These are phyloP conservation scores for Colletotrichum sp. DNA, from an alignment of 2,329 filamentous ascomycete genomes.

Conservation along the genomic window DNA sequence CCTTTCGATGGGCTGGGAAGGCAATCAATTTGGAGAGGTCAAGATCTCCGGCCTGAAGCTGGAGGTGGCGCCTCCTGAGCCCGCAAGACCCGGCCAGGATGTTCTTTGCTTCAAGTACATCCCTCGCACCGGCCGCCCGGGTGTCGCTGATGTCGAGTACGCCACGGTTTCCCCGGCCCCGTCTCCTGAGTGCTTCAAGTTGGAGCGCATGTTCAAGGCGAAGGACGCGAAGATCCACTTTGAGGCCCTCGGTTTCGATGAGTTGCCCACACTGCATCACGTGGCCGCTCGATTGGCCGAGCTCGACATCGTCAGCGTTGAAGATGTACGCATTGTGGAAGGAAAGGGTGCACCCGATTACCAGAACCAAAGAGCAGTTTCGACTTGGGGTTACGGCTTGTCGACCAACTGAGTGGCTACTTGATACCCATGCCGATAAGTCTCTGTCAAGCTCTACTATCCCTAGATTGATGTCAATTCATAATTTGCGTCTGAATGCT, in stretches of 20 bases:
- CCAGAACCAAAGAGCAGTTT: neutral
- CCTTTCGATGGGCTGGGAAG: neutral
- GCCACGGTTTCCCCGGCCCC: conserved; percentile 37
- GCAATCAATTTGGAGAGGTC: neutral
- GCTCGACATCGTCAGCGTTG: conserved; percentile 60
- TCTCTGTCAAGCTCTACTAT: neutral
- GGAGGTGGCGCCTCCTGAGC: conserved; percentile 31
- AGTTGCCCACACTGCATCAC: conserved; percentile 65
- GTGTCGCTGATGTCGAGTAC: conserved; percentile 59
- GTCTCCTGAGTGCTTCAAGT: conserved; percentile 24
- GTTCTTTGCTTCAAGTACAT: conserved; percentile 63
- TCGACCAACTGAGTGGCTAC: neutral
- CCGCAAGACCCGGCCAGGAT: conserved; percentile 35
- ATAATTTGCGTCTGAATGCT: neutral
- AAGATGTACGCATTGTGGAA: conserved; percentile 34
- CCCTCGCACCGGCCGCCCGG: conserved; percentile 55
- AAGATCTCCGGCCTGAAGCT: neutral
- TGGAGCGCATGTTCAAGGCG: conserved; percentile 38
- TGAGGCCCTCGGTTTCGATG: conserved; percentile 54
- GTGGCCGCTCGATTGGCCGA: conserved; percentile 55
- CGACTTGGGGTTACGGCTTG: neutral
- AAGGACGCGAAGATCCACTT: conserved; percentile 47
- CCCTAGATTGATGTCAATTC: neutral
- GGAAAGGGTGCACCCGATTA: conserved; percentile 41
- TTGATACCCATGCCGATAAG: neutral